phyloP scores from a whole-genome alignment of 441 rosid genomes.

The Hura crepitans region DNA sequence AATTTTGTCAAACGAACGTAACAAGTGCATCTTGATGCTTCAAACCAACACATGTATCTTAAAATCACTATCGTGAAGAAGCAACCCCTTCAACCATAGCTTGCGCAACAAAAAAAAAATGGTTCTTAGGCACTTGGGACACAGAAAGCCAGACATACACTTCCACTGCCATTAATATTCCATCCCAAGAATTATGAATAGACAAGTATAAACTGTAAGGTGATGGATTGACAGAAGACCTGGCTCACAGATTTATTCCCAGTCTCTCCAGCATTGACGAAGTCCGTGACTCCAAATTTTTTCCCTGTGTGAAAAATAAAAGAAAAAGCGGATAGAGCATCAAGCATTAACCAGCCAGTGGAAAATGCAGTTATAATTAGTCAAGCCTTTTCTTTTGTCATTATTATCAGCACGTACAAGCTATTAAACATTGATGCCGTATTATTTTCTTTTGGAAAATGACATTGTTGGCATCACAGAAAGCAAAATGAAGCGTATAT shows the following conservation, averaged over 20 bases:
- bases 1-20: not conserved
- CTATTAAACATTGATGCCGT: not conserved
- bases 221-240: constrained; percentile 33
- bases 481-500: not conserved
- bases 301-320: constrained; percentile 36
- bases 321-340: not conserved
- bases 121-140: not conserved
- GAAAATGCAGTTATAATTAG: not conserved
- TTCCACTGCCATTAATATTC: not conserved
- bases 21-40: not conserved
- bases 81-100: no score
- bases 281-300: constrained; percentile 65
- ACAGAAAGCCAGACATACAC: not conserved
- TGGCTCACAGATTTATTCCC: constrained; percentile 51
- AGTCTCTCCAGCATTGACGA: constrained; percentile 45
- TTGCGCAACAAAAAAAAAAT: no score
- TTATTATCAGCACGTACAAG: not conserved
- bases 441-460: no score
- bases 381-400: not conserved
- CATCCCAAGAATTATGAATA: not conserved
- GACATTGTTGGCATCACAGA: not conserved
- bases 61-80: no score
- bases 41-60: not conserved
- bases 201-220: not conserved
- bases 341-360: not conserved